These are phyloP conservation scores for Trypanosoma boissoni DNA, from an alignment of 208 protist species.

Conservation along the genomic window DNA sequence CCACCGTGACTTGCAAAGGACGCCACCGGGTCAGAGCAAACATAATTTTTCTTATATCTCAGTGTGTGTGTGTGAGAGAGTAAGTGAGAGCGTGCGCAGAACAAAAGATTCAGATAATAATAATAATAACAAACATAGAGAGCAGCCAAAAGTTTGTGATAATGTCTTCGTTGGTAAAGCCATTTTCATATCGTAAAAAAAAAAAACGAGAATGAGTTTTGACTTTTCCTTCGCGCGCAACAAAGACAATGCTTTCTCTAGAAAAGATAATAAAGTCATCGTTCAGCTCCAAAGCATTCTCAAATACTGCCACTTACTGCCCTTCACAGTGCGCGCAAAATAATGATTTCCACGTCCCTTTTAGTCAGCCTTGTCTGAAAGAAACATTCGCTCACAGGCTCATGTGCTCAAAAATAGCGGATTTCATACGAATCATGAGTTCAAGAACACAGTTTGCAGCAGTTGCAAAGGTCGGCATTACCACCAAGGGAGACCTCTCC, in stretches of 20 bases:
- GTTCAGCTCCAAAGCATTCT: too few relatives aligned
- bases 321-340: slow-evolving; percentile 66
- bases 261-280: too few relatives aligned
- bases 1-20: slow-evolving; percentile 32
- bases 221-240: too few relatives aligned
- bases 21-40: slow-evolving; percentile 14
- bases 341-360: slow-evolving; percentile 63
- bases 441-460: slow-evolving; percentile 81
- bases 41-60: slow-evolving; percentile 5
- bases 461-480: slow-evolving; percentile 91
- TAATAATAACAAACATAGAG: too few relatives aligned
- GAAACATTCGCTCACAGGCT: slow-evolving; percentile 73
- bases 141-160: too few relatives aligned
- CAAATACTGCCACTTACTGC: slow-evolving; percentile 79
- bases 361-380: slow-evolving; percentile 88
- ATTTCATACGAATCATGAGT: slow-evolving; percentile 83
- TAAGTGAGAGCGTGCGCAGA: slow-evolving; percentile 3
- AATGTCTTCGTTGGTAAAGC: too few relatives aligned
- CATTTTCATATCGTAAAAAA: too few relatives aligned
- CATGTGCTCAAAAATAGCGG: slow-evolving; percentile 78
- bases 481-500: slow-evolving; percentile 80
- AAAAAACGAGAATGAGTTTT: too few relatives aligned
- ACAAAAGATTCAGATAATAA: slow-evolving; percentile 10
- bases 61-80: slow-evolving; percentile 1
- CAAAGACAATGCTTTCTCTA: too few relatives aligned